Evolutionary conservation across 345 rosid species (phyloP).

Genomic region (Murraya paniculata): DNA sequence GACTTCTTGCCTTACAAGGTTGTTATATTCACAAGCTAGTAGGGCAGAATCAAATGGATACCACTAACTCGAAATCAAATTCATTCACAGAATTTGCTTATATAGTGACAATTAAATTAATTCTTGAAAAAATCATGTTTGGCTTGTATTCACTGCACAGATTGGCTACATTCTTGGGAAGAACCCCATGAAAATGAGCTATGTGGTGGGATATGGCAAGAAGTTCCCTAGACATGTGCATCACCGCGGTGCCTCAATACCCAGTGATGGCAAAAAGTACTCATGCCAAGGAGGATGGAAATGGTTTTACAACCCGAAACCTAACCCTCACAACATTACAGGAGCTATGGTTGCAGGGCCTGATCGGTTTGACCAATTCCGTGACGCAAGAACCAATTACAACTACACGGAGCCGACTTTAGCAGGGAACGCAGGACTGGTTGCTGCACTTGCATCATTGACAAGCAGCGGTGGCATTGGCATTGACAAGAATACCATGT

Average conservation of each 20-base stretch:
- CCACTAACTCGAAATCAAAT: too few relatives aligned
- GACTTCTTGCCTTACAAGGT: too few relatives aligned
- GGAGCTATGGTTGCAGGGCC: conserved; percentile 97
- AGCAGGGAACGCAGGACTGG: conserved; percentile 79
- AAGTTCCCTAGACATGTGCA: conserved; percentile 75
- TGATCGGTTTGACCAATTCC: conserved; percentile 60
- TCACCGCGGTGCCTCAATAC: conserved; percentile 82
- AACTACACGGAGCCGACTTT: conserved; percentile 76
- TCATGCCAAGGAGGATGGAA: conserved; percentile 73
- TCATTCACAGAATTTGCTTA: too few relatives aligned
- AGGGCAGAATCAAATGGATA: too few relatives aligned
- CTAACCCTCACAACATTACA: conserved; percentile 67
- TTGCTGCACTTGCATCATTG: conserved; percentile 73
- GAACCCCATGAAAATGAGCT: conserved; percentile 85
- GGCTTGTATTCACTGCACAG: conserved; percentile 9
- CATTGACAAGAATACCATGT: conserved; percentile 68
- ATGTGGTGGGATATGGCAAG: conserved; percentile 66
- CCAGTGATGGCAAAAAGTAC: conserved; percentile 44
- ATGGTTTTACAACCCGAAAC: conserved; percentile 54
- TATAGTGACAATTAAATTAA: too few relatives aligned
- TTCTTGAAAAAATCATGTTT: too few relatives aligned
- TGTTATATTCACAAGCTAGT: too few relatives aligned
- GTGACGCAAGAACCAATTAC: conserved; percentile 47
- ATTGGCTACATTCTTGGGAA: conserved; percentile 80
- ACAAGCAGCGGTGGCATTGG: conserved; percentile 46